phyloP scores from a whole-genome alignment of 2,329 filamentous ascomycete species.

The Tolypocladium nubicola region DNA sequence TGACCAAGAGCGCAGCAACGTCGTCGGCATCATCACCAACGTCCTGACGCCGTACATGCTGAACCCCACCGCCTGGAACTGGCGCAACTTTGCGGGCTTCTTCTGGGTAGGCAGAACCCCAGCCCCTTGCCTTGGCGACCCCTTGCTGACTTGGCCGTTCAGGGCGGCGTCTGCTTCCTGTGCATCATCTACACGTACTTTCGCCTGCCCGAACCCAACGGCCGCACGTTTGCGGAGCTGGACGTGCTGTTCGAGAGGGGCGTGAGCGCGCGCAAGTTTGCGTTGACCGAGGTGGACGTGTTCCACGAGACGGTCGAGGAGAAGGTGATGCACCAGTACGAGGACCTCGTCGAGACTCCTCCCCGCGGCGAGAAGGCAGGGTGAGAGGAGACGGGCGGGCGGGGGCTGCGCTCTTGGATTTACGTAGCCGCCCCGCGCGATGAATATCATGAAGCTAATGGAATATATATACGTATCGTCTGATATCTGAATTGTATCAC shows the following conservation, averaged over 20 bases:
- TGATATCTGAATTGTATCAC: not conserved
- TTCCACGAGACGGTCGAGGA: constrained; percentile 41
- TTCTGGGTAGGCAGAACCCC: constrained; percentile 51
- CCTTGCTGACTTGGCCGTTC: not conserved
- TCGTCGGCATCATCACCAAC: constrained; percentile 71
- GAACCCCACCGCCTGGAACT: constrained; percentile 78
- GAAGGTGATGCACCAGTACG: constrained; percentile 37
- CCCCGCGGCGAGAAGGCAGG: not conserved
- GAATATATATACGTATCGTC: not conserved
- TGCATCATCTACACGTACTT: constrained; percentile 65
- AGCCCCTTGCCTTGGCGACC: not conserved
- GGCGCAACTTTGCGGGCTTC: constrained; percentile 79
- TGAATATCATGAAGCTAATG: not conserved
- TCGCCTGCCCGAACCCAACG: constrained; percentile 58
- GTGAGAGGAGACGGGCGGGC: constrained; percentile 3
- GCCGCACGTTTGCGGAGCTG: constrained; percentile 75
- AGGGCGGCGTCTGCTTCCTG: constrained; percentile 65
- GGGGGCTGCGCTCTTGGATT: not conserved
- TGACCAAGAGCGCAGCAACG: constrained; percentile 40
- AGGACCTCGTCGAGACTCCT: constrained; percentile 18
- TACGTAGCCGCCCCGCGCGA: not conserved
- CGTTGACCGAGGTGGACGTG: constrained; percentile 43
- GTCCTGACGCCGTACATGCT: constrained; percentile 89
- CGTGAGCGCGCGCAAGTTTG: constrained; percentile 64
- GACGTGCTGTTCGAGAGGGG: constrained; percentile 73